A percentile compares a stretch with the other conserved stretches of the same genome.
These are phyloP conservation scores for Aureobasidium pullulans DNA, from an alignment of 2,329 filamentous ascomycete species.

Conservation along the genomic window DNA sequence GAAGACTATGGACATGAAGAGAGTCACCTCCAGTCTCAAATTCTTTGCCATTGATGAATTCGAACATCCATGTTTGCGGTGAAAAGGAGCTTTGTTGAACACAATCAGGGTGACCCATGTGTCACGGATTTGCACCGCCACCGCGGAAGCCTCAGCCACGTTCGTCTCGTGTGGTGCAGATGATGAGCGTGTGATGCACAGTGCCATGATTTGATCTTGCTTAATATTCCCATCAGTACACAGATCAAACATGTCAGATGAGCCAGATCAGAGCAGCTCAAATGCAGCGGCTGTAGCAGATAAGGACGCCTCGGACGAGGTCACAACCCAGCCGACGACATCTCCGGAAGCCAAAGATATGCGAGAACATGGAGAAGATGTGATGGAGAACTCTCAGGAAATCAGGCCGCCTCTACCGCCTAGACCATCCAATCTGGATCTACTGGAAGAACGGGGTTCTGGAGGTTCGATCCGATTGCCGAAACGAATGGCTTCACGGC, in stretches of 20 bases:
- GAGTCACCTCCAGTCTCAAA: no score
- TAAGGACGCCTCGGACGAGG: not conserved
- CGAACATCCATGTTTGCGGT: no score
- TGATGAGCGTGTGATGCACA: not conserved
- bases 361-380: not conserved
- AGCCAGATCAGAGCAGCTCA: not conserved
- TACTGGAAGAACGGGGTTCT: constrained; percentile 23
- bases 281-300: not conserved
- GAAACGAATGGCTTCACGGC: constrained; percentile 27
- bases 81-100: no score
- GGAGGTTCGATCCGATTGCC: constrained; percentile 26
- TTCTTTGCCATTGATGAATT: no score
- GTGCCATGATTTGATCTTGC: no score
- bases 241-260: not conserved
- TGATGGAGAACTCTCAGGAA: constrained; percentile 22
- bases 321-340: not conserved
- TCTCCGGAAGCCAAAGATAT: not conserved
- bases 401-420: constrained; percentile 32
- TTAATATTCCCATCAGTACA: no score
- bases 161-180: not conserved
- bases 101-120: no score
- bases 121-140: not conserved
- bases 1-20: no score
- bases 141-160: not conserved
- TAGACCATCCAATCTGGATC: constrained; percentile 23